phyloP scores from a whole-genome alignment of 495 filamentous ascomycete genomes.

The Daldinia concentrica region DNA sequence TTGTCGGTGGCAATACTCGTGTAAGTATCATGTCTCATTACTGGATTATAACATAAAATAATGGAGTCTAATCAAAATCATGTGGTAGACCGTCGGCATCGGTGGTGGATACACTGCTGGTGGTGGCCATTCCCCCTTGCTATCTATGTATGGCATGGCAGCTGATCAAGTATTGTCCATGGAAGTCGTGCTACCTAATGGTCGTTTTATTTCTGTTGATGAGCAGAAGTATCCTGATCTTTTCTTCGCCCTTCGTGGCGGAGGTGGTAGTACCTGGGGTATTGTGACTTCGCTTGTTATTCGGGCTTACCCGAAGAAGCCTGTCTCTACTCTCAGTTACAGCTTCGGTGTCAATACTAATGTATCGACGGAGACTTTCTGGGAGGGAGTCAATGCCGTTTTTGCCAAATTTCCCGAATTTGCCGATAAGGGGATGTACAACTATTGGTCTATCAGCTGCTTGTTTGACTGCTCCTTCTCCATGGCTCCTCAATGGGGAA shows the following conservation, averaged over 20 bases:
- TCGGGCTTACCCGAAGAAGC: constrained; percentile 55
- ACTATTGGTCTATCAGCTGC: constrained; percentile 54
- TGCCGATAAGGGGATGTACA: constrained; percentile 59
- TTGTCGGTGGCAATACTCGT: constrained; percentile 60
- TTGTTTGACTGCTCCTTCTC: constrained; percentile 29
- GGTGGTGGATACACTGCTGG: constrained; percentile 56
- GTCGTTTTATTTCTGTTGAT: constrained; percentile 53
- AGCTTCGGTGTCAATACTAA: constrained; percentile 40
- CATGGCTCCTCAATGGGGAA: constrained; percentile 49
- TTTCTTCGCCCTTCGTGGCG: constrained; percentile 65
- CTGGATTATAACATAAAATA: background rate
- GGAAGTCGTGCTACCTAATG: constrained; percentile 58
- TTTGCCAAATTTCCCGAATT: constrained; percentile 54
- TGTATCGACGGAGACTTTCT: constrained; percentile 57
- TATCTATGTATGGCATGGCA: constrained; percentile 54
- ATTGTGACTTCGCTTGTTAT: constrained; percentile 62
- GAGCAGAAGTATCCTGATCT: constrained; percentile 56
- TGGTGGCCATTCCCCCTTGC: constrained; percentile 57
- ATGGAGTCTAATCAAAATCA: background rate
- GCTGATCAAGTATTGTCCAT: constrained; percentile 59
- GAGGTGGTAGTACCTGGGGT: constrained; percentile 62
- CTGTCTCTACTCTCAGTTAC: constrained; percentile 52
- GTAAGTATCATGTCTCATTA: constrained; percentile 22
- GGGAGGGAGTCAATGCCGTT: constrained; percentile 59
- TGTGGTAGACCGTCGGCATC: constrained; percentile 44